Percentiles rank a stretch among this genome's conserved stretches.
These are phyloP conservation scores for Candida qinlingensis DNA, from an alignment of 805 yeast species.

Conservation along the genomic window DNA sequence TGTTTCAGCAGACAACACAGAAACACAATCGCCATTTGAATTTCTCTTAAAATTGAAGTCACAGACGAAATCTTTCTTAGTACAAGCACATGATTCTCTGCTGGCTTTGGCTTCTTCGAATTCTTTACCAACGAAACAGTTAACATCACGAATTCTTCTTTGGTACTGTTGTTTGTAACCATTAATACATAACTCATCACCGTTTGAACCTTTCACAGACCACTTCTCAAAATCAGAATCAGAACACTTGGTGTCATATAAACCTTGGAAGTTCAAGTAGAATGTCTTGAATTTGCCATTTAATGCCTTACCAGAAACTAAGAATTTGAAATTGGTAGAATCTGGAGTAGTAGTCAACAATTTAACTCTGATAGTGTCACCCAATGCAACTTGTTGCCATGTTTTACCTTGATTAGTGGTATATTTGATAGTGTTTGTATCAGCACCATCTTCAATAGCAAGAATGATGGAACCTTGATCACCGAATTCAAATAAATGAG, in stretches of 20 bases:
- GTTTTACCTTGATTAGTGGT: conserved; percentile 71
- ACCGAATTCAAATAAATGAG: conserved; percentile 57
- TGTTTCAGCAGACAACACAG: conserved; percentile 19
- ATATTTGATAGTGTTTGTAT: conserved; percentile 36
- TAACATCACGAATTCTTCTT: conserved; percentile 59
- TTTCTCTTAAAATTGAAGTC: conserved; percentile 41
- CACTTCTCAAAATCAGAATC: conserved; percentile 60
- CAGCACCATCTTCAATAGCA: conserved; percentile 44
- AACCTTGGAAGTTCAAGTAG: conserved; percentile 50
- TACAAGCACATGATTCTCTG: conserved; percentile 60
- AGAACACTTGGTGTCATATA: conserved; percentile 38
- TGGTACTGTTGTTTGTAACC: conserved; percentile 62
- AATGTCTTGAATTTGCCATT: conserved; percentile 21
- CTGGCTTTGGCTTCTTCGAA: conserved; percentile 33
- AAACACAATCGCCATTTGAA: conserved; percentile 42
- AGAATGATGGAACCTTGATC: conserved; percentile 73
- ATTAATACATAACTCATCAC: conserved; percentile 46
- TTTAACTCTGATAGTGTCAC: conserved; percentile 35
- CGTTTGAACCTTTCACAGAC: conserved; percentile 38
- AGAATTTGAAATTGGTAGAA: conserved; percentile 59
- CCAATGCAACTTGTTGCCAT: conserved; percentile 53
- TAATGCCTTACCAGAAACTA: conserved; percentile 40
- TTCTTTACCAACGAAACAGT: conserved; percentile 43
- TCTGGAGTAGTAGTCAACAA: conserved; percentile 56
- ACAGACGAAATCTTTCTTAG: conserved; percentile 68